Evolutionary conservation across 192 early-diverging fungal genomes (phyloP), one percentile per base, ranked within the genome.

Genomic region (Backusella liffmaniae): DNA sequence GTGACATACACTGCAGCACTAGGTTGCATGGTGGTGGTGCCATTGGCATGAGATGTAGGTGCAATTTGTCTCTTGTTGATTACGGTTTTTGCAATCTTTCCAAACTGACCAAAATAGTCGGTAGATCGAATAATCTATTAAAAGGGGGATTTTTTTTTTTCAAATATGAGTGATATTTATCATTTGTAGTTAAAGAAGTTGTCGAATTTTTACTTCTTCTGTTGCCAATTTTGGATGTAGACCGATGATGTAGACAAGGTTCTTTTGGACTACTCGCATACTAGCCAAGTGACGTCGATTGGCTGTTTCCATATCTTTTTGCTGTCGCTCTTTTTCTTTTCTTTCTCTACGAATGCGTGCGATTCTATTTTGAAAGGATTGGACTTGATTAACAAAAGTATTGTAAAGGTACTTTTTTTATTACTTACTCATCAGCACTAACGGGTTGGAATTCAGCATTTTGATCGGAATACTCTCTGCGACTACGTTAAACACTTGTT

Each of bases 51-150:
- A 3, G 83, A 79, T 32, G 88, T 80, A 13, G 90, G 82, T 15
- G 88, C 76, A 34, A 77, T 66, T 6, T 53, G 72, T 73, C 93
- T 90, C 44, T 94, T 88, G 78, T 97, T 98, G 73, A 99, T 91
- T 34, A 97, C 94, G 36, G 97, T 91, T 75, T 96, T 93, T 74
- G 90, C 88, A 73, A 99, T 97, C 74, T 96, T 98, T 56, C 98
- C 98, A 83, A 95, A 99, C 84, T 99, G 97, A 15, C 98, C 98
- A 91, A 99, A 99, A 83, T 96, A 99, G 51, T 99, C 96, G 41
- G 90, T 87, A 44, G 90, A 89, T 73, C 92, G 85, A 65, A 99
- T 82, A n/a, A 86, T 90, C 85, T 94, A 82, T 77, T 76, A 72
- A 53, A 69, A 41, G 23, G 29, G 59, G 30, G 30, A 30, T 30